A percentile compares a stretch with the other conserved stretches of the same genome.
phyloP scores from a whole-genome alignment of 1,139 yeast genomes.

The Spathaspora jeffriesii region DNA sequence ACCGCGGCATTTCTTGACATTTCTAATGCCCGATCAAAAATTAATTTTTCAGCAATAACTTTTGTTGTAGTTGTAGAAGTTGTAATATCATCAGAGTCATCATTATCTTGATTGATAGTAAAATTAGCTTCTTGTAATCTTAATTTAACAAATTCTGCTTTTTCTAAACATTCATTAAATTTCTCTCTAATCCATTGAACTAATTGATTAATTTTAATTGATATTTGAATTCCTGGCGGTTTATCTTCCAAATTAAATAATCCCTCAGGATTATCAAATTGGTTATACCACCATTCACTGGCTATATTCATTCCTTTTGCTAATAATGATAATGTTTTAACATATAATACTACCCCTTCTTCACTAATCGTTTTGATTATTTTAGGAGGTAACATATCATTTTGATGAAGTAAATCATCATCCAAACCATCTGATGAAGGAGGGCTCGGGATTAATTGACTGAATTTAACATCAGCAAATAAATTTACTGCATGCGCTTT shows the following conservation, averaged over 20 bases:
- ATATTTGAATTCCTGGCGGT: constrained; percentile 16
- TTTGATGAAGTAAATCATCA: constrained; percentile 39
- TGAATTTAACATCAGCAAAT: constrained; percentile 89
- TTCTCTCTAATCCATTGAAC: constrained; percentile 93
- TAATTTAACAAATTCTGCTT: constrained; percentile 75
- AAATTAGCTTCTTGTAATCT: constrained; percentile 54
- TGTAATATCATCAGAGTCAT: background rate
- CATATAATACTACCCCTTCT: constrained; percentile 84
- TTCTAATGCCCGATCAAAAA: constrained; percentile 92
- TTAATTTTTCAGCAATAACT: constrained; percentile 76
- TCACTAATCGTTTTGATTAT: constrained; percentile 66
- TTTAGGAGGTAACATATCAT: constrained; percentile 56
- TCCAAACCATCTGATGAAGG: constrained; percentile 52
- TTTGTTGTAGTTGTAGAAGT: constrained; percentile 13
- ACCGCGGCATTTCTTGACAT: constrained; percentile 91
- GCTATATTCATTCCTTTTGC: constrained; percentile 88
- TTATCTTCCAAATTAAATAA: constrained; percentile 3
- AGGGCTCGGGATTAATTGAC: constrained; percentile 79
- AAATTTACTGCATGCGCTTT: constrained; percentile 87
- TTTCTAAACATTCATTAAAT: constrained; percentile 86
- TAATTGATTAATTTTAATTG: constrained; percentile 63
- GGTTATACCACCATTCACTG: constrained; percentile 79
- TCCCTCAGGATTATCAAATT: constrained; percentile 21
- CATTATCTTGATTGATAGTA: constrained; percentile 15
- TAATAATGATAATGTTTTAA: constrained; percentile 76